phyloP scores from a whole-genome alignment of 306 rosid genomes.

The Cicer yamashitae region DNA sequence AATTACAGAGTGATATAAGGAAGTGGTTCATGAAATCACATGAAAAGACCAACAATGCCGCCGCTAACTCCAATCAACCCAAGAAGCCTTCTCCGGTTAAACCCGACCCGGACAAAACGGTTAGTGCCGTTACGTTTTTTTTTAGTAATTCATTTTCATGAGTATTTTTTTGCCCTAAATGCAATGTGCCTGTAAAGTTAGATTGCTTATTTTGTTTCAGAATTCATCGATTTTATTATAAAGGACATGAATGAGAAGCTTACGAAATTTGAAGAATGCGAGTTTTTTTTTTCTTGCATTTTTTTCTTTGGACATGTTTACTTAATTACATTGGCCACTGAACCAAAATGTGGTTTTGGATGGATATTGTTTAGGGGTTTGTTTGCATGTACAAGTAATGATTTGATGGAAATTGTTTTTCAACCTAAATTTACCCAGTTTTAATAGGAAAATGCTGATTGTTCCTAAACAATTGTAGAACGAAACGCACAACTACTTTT shows the following conservation, averaged over 20 bases:
- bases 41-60: slow-evolving; percentile 60
- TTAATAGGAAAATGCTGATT: not conserved
- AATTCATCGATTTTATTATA: slow-evolving; percentile 22
- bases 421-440: not conserved
- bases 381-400: slow-evolving; percentile 21
- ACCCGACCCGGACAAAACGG: slow-evolving; percentile 54
- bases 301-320: not conserved
- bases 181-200: slow-evolving; percentile 11
- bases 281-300: slow-evolving; percentile 11
- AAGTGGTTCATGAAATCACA: slow-evolving; percentile 98
- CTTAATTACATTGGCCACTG: not conserved
- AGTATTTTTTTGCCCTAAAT: not conserved
- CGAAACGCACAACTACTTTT: not conserved
- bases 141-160: not conserved
- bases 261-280: slow-evolving; percentile 16
- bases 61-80: slow-evolving; percentile 48
- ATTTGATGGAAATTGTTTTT: not conserved
- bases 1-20: slow-evolving; percentile 72
- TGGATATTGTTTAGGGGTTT: slow-evolving; percentile 1
- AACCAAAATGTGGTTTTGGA: slow-evolving; percentile 1
- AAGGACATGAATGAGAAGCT: not conserved
- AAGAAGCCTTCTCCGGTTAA: slow-evolving; percentile 58
- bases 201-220: slow-evolving; percentile 28
- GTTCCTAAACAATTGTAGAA: not conserved
- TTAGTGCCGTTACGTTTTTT: slow-evolving; percentile 44